These are phyloP conservation scores for Jackrogersella multiformis DNA, from an alignment of 495 filamentous ascomycete species.

Conservation along the genomic window DNA sequence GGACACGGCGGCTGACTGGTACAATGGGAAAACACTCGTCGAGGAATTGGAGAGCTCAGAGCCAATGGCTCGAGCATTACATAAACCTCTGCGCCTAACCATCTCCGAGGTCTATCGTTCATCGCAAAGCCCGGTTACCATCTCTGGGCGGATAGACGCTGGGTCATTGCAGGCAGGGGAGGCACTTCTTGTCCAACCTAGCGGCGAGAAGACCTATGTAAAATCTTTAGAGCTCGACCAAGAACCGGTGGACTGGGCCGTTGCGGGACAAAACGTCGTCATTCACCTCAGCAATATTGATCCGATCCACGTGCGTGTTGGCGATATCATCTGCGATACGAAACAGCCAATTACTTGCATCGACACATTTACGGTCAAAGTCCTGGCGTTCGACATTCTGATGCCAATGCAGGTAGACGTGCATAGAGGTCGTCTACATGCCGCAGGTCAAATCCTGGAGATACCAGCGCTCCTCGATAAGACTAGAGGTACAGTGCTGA, in stretches of 20 bases:
- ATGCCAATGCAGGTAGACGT: conserved; percentile 90
- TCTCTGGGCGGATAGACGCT: conserved; percentile 87
- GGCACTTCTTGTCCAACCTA: conserved; percentile 78
- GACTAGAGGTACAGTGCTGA: conserved; percentile 68
- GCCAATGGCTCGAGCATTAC: conserved; percentile 72
- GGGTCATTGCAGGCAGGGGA: conserved; percentile 88
- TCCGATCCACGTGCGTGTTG: conserved; percentile 76
- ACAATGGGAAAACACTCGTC: conserved; percentile 78
- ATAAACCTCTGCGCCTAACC: conserved; percentile 84
- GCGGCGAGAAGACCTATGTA: conserved; percentile 77
- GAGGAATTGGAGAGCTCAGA: conserved; percentile 84
- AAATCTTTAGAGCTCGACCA: conserved; percentile 80
- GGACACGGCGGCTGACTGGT: conserved; percentile 74
- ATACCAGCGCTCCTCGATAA: conserved; percentile 82
- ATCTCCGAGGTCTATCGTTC: conserved; percentile 72
- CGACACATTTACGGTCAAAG: conserved; percentile 78
- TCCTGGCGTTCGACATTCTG: conserved; percentile 87
- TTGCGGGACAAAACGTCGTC: conserved; percentile 90
- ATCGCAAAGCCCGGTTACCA: conserved; percentile 81
- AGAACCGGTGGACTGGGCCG: conserved; percentile 83
- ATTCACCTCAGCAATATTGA: conserved; percentile 90
- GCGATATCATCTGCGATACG: conserved; percentile 83
- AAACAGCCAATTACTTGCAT: conserved; percentile 72
- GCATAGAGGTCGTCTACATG: conserved; percentile 83
- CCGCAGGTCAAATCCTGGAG: conserved; percentile 74